Evolutionary conservation across 2,329 filamentous ascomycete genomes (phyloP).

Genomic region (Emergomyces pasteurianus): DNA sequence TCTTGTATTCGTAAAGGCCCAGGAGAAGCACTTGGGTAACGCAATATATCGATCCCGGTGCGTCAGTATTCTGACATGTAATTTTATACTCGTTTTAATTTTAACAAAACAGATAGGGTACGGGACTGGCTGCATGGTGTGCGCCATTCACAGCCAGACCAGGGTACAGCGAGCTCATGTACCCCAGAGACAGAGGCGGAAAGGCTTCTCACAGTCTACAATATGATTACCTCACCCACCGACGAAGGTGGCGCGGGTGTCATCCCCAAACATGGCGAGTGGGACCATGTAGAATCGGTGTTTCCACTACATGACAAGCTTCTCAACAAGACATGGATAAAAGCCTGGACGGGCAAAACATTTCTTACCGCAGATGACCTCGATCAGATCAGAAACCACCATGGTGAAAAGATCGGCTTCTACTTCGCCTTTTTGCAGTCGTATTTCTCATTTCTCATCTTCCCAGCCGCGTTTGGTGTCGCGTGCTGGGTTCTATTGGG

Average conservation of each 20-base stretch:
- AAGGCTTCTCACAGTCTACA: conserved; percentile 73
- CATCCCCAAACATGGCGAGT: conserved; percentile 54
- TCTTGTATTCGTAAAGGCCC: conserved; percentile 71
- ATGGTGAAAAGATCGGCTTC: conserved; percentile 74
- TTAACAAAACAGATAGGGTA: conserved; percentile 42
- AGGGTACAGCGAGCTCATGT: conserved; percentile 57
- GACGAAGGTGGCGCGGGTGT: conserved; percentile 71
- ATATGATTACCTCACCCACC: conserved; percentile 63
- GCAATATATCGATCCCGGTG: conserved; percentile 74
- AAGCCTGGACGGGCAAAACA: conserved; percentile 61
- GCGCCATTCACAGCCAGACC: conserved; percentile 61
- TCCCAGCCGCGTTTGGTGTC: conserved; percentile 67
- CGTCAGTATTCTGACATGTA: neutral
- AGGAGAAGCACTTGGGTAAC: conserved; percentile 61
- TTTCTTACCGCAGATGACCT: conserved; percentile 54
- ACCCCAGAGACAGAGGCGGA: conserved; percentile 82
- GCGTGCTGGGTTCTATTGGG: conserved; percentile 71
- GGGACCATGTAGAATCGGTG: conserved; percentile 60
- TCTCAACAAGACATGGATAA: conserved; percentile 66
- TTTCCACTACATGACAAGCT: conserved; percentile 69
- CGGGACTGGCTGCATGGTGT: conserved; percentile 92
- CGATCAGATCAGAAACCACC: conserved; percentile 62
- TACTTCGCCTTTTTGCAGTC: conserved; percentile 92
- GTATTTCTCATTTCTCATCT: conserved; percentile 77
- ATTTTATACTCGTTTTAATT: neutral